Evolutionary conservation across 352 stramenopile species (phyloP).

Genomic region (Globisporangium yorkense): DNA sequence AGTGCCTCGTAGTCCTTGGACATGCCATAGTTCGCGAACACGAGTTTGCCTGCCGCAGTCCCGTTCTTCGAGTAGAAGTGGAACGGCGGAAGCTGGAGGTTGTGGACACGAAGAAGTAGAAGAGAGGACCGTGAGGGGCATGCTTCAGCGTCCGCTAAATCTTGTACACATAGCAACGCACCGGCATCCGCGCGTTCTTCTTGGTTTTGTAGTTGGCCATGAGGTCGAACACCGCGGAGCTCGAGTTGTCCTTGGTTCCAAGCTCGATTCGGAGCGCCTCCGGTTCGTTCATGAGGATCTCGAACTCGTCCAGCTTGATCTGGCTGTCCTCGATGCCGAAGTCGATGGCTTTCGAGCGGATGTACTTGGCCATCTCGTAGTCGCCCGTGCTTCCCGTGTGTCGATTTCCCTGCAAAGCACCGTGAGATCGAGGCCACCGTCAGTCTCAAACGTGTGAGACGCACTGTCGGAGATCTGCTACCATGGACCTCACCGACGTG

Average conservation of each 20-base stretch:
- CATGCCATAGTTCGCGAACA: conserved; percentile 75
- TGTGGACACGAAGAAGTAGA: neutral
- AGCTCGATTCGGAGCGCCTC: conserved; percentile 52
- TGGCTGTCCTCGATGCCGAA: conserved; percentile 70
- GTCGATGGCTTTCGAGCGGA: conserved; percentile 57
- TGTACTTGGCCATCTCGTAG: conserved; percentile 75
- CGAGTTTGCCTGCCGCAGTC: conserved; percentile 39
- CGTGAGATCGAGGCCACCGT: neutral
- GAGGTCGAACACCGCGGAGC: conserved; percentile 17
- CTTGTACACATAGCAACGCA: conserved; percentile 8
- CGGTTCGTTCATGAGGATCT: conserved; percentile 72
- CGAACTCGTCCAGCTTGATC: conserved; percentile 81
- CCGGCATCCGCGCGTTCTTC: conserved; percentile 25
- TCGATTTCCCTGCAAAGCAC: conserved; percentile 25
- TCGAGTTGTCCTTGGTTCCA: conserved; percentile 6
- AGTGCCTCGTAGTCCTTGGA: conserved; percentile 64
- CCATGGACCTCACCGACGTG: conserved; percentile 29
- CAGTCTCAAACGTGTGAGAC: neutral
- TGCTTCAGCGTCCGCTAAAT: neutral
- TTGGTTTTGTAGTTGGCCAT: conserved; percentile 26
- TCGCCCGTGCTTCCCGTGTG: conserved; percentile 61
- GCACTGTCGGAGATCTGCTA: neutral
- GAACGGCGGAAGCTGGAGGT: conserved; percentile 42
- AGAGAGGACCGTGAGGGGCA: neutral
- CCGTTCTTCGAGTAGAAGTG: conserved; percentile 83